Percentiles rank a stretch among this genome's conserved stretches.
These are phyloP conservation scores for Blastocystis sp. DNA, from an alignment of 352 stramenopile species.

Conservation along the genomic window DNA sequence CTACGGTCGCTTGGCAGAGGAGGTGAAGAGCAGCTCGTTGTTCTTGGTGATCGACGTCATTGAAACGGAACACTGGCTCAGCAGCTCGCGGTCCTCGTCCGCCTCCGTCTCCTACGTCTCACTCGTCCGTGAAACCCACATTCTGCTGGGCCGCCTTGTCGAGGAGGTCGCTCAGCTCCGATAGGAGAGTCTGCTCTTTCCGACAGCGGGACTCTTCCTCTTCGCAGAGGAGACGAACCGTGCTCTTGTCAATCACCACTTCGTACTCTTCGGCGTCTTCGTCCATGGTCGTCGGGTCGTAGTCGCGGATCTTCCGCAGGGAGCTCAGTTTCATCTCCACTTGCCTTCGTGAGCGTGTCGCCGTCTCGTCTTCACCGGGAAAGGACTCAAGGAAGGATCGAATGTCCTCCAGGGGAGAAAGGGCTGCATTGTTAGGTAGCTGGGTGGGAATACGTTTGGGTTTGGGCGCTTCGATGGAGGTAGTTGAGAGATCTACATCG, in stretches of 20 bases:
- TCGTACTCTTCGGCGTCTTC: neutral
- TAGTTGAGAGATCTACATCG: too few species aligned
- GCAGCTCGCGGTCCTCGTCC: neutral
- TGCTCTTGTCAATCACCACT: neutral
- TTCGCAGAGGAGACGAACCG: neutral
- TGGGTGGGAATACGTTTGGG: too few species aligned
- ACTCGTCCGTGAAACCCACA: neutral
- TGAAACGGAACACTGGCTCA: neutral
- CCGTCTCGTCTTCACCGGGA: too few species aligned
- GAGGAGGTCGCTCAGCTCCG: neutral
- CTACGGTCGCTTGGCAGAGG: neutral
- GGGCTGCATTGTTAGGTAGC: too few species aligned
- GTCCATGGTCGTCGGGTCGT: neutral
- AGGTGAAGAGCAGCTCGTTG: neutral
- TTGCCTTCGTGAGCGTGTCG: neutral
- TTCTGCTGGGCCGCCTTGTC: neutral
- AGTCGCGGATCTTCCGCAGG: neutral
- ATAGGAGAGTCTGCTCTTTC: neutral
- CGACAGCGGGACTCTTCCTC: neutral
- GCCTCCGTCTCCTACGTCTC: neutral
- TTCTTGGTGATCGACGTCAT: neutral
- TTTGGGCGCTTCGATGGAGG: too few species aligned
- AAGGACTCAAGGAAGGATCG: too few species aligned
- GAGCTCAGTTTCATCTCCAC: neutral
- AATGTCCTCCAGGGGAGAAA: too few species aligned